Percentiles rank a stretch among this genome's conserved stretches.
Evolutionary conservation across 768 basidiomycete species (phyloP).

Genomic region (Suillus plorans): DNA sequence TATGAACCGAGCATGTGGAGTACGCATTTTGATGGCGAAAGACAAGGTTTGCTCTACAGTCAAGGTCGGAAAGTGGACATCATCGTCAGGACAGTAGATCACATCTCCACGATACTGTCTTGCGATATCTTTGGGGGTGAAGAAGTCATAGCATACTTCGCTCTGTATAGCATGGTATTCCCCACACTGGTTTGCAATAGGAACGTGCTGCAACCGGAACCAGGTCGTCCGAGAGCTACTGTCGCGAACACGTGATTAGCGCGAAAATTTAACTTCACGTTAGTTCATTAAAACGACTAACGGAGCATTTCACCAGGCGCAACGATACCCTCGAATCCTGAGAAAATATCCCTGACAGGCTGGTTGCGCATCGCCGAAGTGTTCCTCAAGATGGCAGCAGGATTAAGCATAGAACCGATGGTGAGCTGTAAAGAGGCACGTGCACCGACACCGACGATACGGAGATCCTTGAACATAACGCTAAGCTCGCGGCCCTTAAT

Average conservation of each 20-base stretch:
- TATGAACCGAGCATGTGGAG: conserved; percentile 19
- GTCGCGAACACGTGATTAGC: background rate
- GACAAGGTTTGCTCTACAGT: conserved; percentile 76
- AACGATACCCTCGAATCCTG: conserved; percentile 54
- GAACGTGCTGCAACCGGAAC: conserved; percentile 84
- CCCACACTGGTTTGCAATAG: conserved; percentile 72
- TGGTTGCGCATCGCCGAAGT: conserved; percentile 57
- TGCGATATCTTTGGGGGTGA: conserved; percentile 71
- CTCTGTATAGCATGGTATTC: conserved; percentile 59
- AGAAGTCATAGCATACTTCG: conserved; percentile 75
- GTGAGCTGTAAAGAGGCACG: conserved; percentile 56
- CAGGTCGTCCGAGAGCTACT: conserved; percentile 78
- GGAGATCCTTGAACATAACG: conserved; percentile 57
- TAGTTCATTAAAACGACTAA: conserved; percentile 34
- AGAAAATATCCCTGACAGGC: conserved; percentile 54
- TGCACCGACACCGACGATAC: conserved; percentile 59
- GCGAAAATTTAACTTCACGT: background rate
- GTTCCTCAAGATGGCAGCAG: conserved; percentile 39
- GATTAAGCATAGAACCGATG: conserved; percentile 61
- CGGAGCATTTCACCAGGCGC: conserved; percentile 69
- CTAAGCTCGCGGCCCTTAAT: conserved; percentile 57
- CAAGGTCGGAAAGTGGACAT: conserved; percentile 80
- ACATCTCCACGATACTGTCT: conserved; percentile 79
- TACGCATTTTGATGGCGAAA: conserved; percentile 72
- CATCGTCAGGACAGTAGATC: conserved; percentile 59